phyloP scores from a whole-genome alignment of 2,329 filamentous ascomycete species.

The Leptographium lundbergii region DNA sequence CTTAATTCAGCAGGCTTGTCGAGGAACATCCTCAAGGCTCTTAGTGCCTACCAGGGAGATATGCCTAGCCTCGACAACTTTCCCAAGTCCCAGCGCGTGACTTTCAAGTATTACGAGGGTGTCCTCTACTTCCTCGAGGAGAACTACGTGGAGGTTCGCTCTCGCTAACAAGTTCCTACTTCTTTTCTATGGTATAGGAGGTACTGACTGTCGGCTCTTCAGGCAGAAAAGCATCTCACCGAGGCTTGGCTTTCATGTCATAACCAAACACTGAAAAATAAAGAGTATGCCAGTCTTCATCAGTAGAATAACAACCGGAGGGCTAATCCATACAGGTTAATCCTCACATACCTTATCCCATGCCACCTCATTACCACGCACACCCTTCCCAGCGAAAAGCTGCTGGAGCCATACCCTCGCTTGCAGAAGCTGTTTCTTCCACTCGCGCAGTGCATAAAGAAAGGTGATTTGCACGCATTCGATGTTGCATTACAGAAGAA shows the following conservation, averaged over 20 bases:
- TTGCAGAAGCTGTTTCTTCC: conserved; percentile 70
- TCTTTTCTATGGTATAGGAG: background rate
- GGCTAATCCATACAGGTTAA: conserved; percentile 43
- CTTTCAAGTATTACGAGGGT: conserved; percentile 92
- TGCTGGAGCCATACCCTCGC: conserved; percentile 63
- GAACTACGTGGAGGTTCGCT: conserved; percentile 62
- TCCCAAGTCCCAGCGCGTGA: conserved; percentile 81
- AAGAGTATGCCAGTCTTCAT: conserved; percentile 47
- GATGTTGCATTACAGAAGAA: conserved; percentile 68
- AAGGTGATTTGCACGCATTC: conserved; percentile 71
- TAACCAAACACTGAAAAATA: conserved; percentile 57
- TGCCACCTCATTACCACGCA: conserved; percentile 84
- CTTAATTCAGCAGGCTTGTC: conserved; percentile 81
- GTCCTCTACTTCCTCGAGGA: conserved; percentile 92
- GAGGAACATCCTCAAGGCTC: conserved; percentile 76
- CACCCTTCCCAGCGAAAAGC: conserved; percentile 58
- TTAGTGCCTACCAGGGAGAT: conserved; percentile 65
- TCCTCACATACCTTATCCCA: conserved; percentile 88
- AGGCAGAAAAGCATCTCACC: conserved; percentile 71
- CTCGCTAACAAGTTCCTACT: too few species aligned
- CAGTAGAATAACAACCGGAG: too few species aligned
- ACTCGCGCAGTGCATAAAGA: conserved; percentile 65
- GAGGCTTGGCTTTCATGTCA: conserved; percentile 77
- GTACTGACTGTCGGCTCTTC: background rate
- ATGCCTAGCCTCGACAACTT: conserved; percentile 71